phyloP scores from a whole-genome alignment of 1,284 basidiomycete genomes.

The Wallemia mellicola region DNA sequence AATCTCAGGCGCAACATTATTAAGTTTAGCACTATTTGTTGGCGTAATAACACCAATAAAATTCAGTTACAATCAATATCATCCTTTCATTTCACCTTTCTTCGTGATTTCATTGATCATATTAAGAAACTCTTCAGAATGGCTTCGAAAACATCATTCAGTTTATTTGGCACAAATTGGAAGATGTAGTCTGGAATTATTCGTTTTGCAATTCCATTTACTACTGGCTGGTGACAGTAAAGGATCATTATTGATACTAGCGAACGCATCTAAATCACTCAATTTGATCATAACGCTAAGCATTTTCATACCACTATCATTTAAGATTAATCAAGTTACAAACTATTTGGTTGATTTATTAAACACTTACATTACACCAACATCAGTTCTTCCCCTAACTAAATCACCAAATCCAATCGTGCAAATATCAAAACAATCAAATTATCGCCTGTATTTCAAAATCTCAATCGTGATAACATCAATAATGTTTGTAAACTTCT shows the following conservation, averaged over 20 bases:
- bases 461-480: too few relatives aligned
- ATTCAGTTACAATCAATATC: not conserved
- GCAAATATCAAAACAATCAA: too few relatives aligned
- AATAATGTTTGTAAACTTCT: too few relatives aligned
- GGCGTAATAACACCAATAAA: conserved; percentile 19
- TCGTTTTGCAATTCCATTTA: conserved; percentile 64
- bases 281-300: conserved; percentile 45
- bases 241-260: conserved; percentile 46
- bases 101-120: not conserved
- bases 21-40: conserved; percentile 43
- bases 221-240: conserved; percentile 69
- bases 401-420: not conserved
- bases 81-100: conserved; percentile 7
- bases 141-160: not conserved
- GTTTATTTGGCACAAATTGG: not conserved
- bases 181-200: conserved; percentile 36
- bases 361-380: not conserved
- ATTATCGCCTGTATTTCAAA: too few relatives aligned
- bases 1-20: conserved; percentile 48
- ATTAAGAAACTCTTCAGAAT: not conserved
- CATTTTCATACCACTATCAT: conserved; percentile 45
- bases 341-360: not conserved
- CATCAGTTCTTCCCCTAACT: not conserved
- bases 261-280: conserved; percentile 38
- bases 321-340: conserved; percentile 31